phyloP scores from a whole-genome alignment of 2,329 filamentous ascomycete genomes.

The Diaporthe ampelina region DNA sequence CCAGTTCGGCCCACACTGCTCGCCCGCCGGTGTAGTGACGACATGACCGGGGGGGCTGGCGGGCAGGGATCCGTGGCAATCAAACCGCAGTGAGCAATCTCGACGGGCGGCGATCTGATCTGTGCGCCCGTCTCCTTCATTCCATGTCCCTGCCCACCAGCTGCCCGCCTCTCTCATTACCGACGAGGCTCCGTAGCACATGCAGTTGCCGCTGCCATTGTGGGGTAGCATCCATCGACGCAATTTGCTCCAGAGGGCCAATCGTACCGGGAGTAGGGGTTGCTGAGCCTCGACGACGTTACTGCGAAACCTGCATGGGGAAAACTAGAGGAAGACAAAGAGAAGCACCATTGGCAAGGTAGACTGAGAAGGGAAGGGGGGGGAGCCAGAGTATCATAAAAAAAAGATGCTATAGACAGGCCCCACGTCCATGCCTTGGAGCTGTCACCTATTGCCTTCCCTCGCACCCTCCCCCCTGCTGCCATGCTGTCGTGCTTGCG shows the following conservation, averaged over 20 bases:
- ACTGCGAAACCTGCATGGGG: background rate
- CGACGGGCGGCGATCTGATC: conserved; percentile 29
- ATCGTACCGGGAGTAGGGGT: conserved; percentile 6
- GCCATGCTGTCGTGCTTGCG: conserved; percentile 2
- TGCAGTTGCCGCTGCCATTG: conserved; percentile 23
- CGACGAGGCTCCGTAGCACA: conserved; percentile 28
- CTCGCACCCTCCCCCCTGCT: background rate
- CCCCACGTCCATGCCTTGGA: conserved; percentile 9
- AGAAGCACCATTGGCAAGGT: conserved; percentile 12
- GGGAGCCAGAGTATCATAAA: background rate
- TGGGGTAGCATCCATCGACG: conserved; percentile 12
- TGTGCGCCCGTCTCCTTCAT: conserved; percentile 26
- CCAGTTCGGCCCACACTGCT: conserved; percentile 13
- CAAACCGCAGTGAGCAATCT: conserved; percentile 20
- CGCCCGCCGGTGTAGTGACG: conserved; percentile 20
- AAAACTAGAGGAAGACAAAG: conserved; percentile 20
- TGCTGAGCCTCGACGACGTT: conserved; percentile 22
- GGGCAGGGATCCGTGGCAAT: conserved; percentile 28
- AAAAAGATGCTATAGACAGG: background rate
- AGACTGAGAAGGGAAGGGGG: too few relatives aligned
- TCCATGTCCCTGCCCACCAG: conserved; percentile 26
- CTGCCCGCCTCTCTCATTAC: conserved; percentile 24
- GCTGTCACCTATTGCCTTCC: background rate
- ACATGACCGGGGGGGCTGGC: conserved; percentile 8
- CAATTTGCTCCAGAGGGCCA: conserved; percentile 25